These are phyloP conservation scores for Acanthochlamys bracteata DNA, from an alignment of 106 monocot species.

Conservation along the genomic window DNA sequence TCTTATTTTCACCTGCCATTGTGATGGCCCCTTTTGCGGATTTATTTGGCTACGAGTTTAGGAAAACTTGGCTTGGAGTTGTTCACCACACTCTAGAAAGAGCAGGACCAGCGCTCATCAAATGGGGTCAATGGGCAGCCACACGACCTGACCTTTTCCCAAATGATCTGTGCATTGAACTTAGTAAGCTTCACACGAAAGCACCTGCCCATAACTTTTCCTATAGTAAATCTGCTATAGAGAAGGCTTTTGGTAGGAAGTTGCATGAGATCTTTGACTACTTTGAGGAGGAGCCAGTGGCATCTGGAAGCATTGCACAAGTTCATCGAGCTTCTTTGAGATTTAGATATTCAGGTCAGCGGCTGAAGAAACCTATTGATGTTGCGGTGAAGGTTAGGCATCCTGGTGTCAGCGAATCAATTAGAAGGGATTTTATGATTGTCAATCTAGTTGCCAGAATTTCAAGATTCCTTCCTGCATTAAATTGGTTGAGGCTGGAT, in stretches of 20 bases:
- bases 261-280: conserved; percentile 69
- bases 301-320: conserved; percentile 85
- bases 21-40: conserved; percentile 63
- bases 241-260: conserved; percentile 70
- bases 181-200: conserved; percentile 64
- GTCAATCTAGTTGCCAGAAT: conserved; percentile 68
- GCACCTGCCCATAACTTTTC: conserved; percentile 73
- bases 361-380: conserved; percentile 30
- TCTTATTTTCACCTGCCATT: conserved; percentile 58
- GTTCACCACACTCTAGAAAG: conserved; percentile 64
- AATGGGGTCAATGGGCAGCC: conserved; percentile 99
- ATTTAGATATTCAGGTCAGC: conserved; percentile 31
- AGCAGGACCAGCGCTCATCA: conserved; percentile 88
- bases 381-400: conserved; percentile 94
- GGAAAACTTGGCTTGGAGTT: conserved; percentile 57
- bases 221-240: conserved; percentile 56
- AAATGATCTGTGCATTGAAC: conserved; percentile 56
- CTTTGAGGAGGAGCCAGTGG: conserved; percentile 84
- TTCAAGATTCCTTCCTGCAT: conserved; percentile 56
- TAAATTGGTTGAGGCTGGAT: conserved; percentile 85
- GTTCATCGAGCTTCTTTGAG: conserved; percentile 73
- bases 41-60: conserved; percentile 32
- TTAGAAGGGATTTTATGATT: conserved; percentile 67
- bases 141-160: conserved; percentile 90
- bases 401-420: conserved; percentile 79